Conservation (phyloP, 2,329 filamentous ascomycete genomes). For the Pseudocercospora fuligena region DNA sequence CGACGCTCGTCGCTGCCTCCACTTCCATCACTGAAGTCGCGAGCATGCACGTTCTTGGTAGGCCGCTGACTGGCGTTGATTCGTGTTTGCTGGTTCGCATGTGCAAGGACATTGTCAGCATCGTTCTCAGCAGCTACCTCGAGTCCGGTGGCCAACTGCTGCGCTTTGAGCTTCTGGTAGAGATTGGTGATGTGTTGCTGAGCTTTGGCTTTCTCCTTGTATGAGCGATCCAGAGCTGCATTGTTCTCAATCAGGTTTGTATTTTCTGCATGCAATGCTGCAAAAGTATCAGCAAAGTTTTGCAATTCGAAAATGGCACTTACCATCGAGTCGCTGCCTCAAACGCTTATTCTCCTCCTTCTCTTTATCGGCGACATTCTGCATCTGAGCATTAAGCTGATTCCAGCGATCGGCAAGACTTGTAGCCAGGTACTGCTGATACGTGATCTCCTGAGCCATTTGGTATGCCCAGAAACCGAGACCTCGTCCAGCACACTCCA, state of each 20-base stretch:
- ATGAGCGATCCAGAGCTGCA: slow-evolving; percentile 13
- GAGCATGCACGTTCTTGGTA: slow-evolving; percentile 11
- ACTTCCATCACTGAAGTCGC: slow-evolving; percentile 17
- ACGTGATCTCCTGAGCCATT: slow-evolving; percentile 79
- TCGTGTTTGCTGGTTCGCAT: slow-evolving; percentile 17
- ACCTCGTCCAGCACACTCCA: slow-evolving; percentile 82
- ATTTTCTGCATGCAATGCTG: slow-evolving; percentile 22
- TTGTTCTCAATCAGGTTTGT: slow-evolving; percentile 12
- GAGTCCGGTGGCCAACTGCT: slow-evolving; percentile 59
- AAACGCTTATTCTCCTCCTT: slow-evolving; percentile 72
- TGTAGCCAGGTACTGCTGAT: slow-evolving; percentile 76
- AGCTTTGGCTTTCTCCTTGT: slow-evolving; percentile 23
- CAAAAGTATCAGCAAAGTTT: not conserved
- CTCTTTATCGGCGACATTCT: slow-evolving; percentile 75
- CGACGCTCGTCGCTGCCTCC: slow-evolving; percentile 14
- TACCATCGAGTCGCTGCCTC: slow-evolving; percentile 68
- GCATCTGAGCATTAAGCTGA: slow-evolving; percentile 67
- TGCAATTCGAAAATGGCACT: slow-evolving; percentile 25
- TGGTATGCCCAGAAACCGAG: slow-evolving; percentile 88
- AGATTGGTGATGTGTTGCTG: slow-evolving; percentile 8
- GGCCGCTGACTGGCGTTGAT: slow-evolving; percentile 9
- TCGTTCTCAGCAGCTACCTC: slow-evolving; percentile 61
- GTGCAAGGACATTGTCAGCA: slow-evolving; percentile 52
- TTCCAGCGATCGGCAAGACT: slow-evolving; percentile 74
- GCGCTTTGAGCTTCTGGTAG: slow-evolving; percentile 62